Evolutionary conservation across 75 land plant species (phyloP).

Genomic region (Sequoia sempervirens): DNA sequence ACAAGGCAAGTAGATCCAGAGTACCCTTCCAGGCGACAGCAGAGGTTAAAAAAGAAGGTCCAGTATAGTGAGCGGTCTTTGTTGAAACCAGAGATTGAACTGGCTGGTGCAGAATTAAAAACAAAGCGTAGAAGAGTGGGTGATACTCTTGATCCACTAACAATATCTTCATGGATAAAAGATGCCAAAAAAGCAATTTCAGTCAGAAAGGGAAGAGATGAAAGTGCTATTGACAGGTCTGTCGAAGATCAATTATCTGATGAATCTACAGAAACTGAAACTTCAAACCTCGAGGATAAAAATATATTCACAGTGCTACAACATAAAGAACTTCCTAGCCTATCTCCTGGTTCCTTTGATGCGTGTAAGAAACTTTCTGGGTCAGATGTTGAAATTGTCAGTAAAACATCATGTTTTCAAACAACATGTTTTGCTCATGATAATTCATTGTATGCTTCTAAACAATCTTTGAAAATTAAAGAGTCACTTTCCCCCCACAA

Average conservation of each 20-base stretch:
- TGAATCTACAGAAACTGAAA: neutral
- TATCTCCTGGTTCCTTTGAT: neutral
- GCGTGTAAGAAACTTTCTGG: neutral
- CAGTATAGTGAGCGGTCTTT: neutral
- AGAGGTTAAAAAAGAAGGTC: constrained; percentile 2
- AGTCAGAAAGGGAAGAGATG: neutral
- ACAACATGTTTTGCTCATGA: neutral
- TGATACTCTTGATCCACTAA: constrained; percentile 7
- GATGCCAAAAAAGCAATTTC: neutral
- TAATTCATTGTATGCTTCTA: neutral
- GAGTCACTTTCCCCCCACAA: neutral
- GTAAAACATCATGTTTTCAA: neutral
- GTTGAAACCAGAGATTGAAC: neutral
- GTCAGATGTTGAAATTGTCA: constrained; percentile 3
- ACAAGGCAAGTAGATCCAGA: neutral
- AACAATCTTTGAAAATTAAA: neutral
- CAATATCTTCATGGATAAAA: constrained; percentile 6
- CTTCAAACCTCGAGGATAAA: neutral
- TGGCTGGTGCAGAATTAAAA: neutral
- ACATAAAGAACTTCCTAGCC: neutral
- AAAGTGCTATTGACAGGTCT: neutral
- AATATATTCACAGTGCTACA: neutral
- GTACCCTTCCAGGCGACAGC: neutral
- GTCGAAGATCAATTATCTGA: neutral
- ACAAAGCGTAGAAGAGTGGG: constrained; percentile 9